A percentile compares a stretch with the other conserved stretches of the same genome.
phyloP scores from a whole-genome alignment of 2,329 filamentous ascomycete species.

The Alternaria brassicicola region DNA sequence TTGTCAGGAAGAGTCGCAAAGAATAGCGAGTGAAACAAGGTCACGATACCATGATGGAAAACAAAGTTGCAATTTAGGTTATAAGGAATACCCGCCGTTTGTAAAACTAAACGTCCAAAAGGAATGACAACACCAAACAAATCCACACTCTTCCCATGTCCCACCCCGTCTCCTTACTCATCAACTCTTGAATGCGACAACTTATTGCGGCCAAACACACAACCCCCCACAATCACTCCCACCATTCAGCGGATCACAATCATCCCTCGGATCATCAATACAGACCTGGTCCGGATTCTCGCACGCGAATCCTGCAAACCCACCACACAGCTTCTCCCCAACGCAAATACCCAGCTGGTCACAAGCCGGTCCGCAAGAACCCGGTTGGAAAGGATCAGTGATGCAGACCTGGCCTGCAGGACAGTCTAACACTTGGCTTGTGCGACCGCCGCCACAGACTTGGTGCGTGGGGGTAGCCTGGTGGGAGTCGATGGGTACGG shows the following conservation, averaged over 20 bases:
- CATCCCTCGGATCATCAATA: conserved; percentile 53
- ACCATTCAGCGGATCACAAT: conserved; percentile 49
- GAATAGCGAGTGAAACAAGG: fast-evolving
- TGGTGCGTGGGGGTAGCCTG: conserved; percentile 19
- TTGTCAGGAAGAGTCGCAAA: not conserved
- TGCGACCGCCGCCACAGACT: conserved; percentile 38
- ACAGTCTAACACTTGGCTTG: conserved; percentile 2
- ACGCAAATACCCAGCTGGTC: conserved; percentile 46
- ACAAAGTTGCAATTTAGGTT: not conserved
- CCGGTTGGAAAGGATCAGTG: conserved; percentile 36
- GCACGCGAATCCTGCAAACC: conserved; percentile 49
- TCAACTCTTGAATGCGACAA: not conserved
- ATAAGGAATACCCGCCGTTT: too few relatives aligned
- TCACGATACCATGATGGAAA: too few relatives aligned
- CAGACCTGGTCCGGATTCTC: conserved; percentile 43
- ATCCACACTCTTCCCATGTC: not conserved
- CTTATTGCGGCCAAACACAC: conserved; percentile 42
- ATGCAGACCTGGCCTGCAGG: conserved; percentile 37
- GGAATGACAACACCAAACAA: not conserved
- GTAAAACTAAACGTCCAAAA: not conserved
- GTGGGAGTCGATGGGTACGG: not conserved
- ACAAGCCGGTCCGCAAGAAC: conserved; percentile 45
- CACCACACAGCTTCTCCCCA: conserved; percentile 48
- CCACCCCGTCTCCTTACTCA: not conserved
- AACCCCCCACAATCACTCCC: conserved; percentile 54